phyloP scores from a whole-genome alignment of 148 eudicot species.

The Camellia granthamiana region DNA sequence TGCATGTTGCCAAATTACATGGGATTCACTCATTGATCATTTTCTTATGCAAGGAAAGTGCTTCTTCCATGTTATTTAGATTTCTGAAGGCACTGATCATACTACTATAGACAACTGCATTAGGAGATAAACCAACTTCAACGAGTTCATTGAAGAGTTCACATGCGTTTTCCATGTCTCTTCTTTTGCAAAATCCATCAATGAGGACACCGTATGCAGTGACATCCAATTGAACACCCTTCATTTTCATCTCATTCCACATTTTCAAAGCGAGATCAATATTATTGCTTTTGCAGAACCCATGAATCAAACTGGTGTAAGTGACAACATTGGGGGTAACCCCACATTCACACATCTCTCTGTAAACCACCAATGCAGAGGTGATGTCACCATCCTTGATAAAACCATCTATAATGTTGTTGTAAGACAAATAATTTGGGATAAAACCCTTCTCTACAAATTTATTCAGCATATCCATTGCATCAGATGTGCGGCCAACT shows the following conservation, averaged over 20 bases:
- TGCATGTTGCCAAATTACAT: slow-evolving; percentile 58
- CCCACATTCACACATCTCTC: slow-evolving; percentile 54
- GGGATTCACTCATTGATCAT: slow-evolving; percentile 54
- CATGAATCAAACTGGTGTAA: slow-evolving; percentile 65
- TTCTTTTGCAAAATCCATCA: slow-evolving; percentile 66
- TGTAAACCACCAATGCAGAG: slow-evolving; percentile 59
- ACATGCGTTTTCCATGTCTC: slow-evolving; percentile 60
- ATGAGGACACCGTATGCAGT: slow-evolving; percentile 56
- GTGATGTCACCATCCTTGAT: slow-evolving; percentile 44
- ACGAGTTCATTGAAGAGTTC: slow-evolving; percentile 52
- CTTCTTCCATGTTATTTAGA: slow-evolving; percentile 54
- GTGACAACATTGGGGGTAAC: slow-evolving; percentile 52
- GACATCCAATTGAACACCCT: slow-evolving; percentile 61
- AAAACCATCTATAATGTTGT: slow-evolving; percentile 63
- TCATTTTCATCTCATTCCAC: slow-evolving; percentile 44
- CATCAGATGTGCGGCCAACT: slow-evolving; percentile 46
- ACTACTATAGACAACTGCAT: slow-evolving; percentile 50
- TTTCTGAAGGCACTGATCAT: slow-evolving; percentile 70
- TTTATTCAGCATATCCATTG: slow-evolving; percentile 40
- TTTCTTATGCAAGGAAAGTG: slow-evolving; percentile 48
- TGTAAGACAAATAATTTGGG: slow-evolving; percentile 51
- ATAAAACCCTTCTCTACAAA: slow-evolving; percentile 41
- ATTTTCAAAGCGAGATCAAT: slow-evolving; percentile 58
- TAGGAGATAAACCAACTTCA: slow-evolving; percentile 65
- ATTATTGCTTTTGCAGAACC: slow-evolving; percentile 56